Conservation (phyloP, 495 filamentous ascomycete species). For the Podospora bellae-mahoneyi region DNA sequence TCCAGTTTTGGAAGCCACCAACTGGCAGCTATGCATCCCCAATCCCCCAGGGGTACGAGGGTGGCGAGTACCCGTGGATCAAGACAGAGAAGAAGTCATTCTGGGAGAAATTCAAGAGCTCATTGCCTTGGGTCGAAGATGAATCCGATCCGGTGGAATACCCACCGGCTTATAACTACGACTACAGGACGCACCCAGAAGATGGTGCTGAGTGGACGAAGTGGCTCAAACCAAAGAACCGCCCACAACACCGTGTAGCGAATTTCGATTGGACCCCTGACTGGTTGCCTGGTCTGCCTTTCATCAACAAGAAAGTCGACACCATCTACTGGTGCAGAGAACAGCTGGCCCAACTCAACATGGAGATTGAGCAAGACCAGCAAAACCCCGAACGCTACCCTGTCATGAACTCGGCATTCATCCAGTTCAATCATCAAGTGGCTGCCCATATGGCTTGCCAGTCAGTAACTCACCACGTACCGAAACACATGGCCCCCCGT, state of each 20-base stretch:
- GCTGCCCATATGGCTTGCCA: constrained; percentile 98
- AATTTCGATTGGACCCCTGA: constrained; percentile 64
- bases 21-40: constrained; percentile 52
- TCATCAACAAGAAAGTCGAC: constrained; percentile 88
- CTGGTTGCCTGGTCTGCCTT: constrained; percentile 76
- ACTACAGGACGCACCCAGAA: constrained; percentile 60
- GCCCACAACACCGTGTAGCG: constrained; percentile 81
- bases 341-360: constrained; percentile 82
- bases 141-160: constrained; percentile 55
- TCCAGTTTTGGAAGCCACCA: constrained; percentile 55
- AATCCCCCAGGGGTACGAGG: constrained; percentile 47
- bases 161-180: constrained; percentile 64
- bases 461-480: constrained; percentile 83
- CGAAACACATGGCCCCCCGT: constrained; percentile 91
- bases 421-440: constrained; percentile 98
- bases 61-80: constrained; percentile 38
- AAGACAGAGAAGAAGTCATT: constrained; percentile 44
- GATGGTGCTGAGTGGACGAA: constrained; percentile 77
- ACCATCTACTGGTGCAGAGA: constrained; percentile 88
- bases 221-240: constrained; percentile 75
- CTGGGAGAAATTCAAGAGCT: constrained; percentile 43
- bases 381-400: constrained; percentile 81
- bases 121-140: constrained; percentile 39
- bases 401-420: constrained; percentile 95
- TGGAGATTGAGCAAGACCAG: constrained; percentile 93